Evolutionary conservation across 2,329 filamentous ascomycete genomes (phyloP).

Genomic region (Colletotrichum musae): DNA sequence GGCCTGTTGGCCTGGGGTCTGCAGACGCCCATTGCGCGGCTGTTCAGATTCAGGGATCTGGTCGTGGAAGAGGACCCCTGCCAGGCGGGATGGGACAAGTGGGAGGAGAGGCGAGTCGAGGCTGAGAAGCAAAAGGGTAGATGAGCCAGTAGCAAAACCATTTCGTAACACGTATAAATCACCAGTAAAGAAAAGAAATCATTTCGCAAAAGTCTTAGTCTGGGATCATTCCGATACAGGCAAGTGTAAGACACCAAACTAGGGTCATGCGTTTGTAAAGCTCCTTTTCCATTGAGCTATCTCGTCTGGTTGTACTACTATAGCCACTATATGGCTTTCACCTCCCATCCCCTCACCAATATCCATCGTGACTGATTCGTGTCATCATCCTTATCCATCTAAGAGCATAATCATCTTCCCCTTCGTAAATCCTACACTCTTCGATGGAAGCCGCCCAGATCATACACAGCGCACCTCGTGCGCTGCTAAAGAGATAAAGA

Average conservation of each 20-base stretch:
- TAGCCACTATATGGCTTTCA: conserved; percentile 17
- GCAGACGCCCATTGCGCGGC: conserved; percentile 73
- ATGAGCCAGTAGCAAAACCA: background rate
- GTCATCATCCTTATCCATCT: conserved; percentile 20
- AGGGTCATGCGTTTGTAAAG: conserved; percentile 4
- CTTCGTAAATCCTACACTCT: conserved; percentile 11
- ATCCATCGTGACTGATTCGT: conserved; percentile 25
- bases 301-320: conserved; percentile 1
- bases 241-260: too few relatives aligned
- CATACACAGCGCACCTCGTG: conserved; percentile 21
- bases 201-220: too few relatives aligned
- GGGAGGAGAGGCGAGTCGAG: conserved; percentile 72
- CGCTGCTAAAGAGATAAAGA: conserved; percentile 27
- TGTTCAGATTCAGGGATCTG: conserved; percentile 84
- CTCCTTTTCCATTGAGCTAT: conserved; percentile 35
- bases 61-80: conserved; percentile 89
- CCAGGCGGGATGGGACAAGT: conserved; percentile 94
- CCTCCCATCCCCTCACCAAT: conserved; percentile 11
- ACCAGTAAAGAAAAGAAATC: too few relatives aligned
- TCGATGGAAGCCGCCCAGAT: conserved; percentile 20
- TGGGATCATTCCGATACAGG: too few relatives aligned
- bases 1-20: conserved; percentile 83
- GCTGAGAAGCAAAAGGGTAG: conserved; percentile 50
- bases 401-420: background rate
- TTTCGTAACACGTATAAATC: too few relatives aligned